phyloP scores from a whole-genome alignment of 495 filamentous ascomycete species.

The Hyphodiscus hymeniophilus region DNA sequence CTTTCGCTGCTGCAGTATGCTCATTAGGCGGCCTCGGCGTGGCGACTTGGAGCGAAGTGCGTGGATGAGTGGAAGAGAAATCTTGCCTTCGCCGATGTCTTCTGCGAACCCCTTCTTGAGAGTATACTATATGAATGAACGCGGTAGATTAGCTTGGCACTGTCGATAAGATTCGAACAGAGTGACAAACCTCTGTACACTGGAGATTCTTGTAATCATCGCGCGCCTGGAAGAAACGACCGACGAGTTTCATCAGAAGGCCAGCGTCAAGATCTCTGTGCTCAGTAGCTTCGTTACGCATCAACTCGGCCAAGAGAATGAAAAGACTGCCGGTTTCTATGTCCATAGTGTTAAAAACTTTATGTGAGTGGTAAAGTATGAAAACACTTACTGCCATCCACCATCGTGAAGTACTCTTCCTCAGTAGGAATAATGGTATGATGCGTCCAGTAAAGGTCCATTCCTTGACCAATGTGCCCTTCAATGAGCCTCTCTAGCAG shows the following conservation, averaged over 20 bases:
- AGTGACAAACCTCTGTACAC: no score
- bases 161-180: constrained; percentile 19
- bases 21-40: no score
- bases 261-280: constrained; percentile 8
- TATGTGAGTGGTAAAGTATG: background rate
- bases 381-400: constrained; percentile 15
- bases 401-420: constrained; percentile 30
- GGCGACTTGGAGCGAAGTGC: no score
- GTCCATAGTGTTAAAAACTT: background rate
- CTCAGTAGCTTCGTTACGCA: constrained; percentile 10
- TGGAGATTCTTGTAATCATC: background rate
- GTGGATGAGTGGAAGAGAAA: constrained; percentile 29
- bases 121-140: no score
- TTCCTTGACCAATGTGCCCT: constrained; percentile 29
- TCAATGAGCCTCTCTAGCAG: constrained; percentile 7
- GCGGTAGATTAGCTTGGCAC: no score
- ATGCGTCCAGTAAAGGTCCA: constrained; percentile 31
- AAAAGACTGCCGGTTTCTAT: constrained; percentile 33
- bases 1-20: no score
- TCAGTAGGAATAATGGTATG: constrained; percentile 22
- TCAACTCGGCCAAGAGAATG: constrained; percentile 22
- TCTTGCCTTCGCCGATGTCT: constrained; percentile 34
- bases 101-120: constrained; percentile 34
- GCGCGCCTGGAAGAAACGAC: background rate
- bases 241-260: background rate